These are phyloP conservation scores for Globisporangium paddicum DNA, from an alignment of 352 stramenopile species.

Conservation along the genomic window DNA sequence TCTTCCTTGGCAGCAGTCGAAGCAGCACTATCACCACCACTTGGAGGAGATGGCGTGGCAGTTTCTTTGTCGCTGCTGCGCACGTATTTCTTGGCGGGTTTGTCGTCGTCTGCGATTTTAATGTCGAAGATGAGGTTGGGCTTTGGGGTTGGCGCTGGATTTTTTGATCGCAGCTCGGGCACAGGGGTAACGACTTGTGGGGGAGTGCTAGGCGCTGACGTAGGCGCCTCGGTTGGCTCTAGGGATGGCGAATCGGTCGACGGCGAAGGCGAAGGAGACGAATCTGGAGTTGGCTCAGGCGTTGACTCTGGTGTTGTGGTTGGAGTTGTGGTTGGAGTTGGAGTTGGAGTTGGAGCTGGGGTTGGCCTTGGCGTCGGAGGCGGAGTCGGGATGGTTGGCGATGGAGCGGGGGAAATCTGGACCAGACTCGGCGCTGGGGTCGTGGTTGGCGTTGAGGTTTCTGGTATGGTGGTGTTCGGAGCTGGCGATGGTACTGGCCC, in stretches of 20 bases:
- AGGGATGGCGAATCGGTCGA: background rate
- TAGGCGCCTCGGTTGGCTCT: background rate
- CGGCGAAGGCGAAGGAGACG: background rate
- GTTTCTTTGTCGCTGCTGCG: conserved; percentile 5
- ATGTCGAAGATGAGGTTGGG: conserved; percentile 14
- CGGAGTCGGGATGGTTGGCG: background rate
- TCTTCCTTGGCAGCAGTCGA: background rate
- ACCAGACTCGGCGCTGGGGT: background rate
- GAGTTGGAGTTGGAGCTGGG: background rate
- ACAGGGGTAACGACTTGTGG: no score
- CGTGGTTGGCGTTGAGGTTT: background rate
- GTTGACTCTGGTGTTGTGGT: background rate
- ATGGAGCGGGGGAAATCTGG: background rate
- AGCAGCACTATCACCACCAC: background rate
- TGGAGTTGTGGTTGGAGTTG: no score
- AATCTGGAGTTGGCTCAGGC: background rate
- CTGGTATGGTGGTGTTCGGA: background rate
- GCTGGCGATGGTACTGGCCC: background rate
- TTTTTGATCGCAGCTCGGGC: background rate
- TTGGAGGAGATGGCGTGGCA: background rate
- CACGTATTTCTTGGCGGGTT: conserved; percentile 10
- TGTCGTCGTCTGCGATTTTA: conserved; percentile 1
- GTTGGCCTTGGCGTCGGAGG: conserved; percentile 2
- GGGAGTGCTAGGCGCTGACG: no score
- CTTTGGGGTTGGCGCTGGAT: conserved; percentile 6